Percentiles rank a stretch among this genome's conserved stretches.
Conservation (phyloP, 192 early-diverging fungal genomes). For the Radiomyces spectabilis region DNA sequence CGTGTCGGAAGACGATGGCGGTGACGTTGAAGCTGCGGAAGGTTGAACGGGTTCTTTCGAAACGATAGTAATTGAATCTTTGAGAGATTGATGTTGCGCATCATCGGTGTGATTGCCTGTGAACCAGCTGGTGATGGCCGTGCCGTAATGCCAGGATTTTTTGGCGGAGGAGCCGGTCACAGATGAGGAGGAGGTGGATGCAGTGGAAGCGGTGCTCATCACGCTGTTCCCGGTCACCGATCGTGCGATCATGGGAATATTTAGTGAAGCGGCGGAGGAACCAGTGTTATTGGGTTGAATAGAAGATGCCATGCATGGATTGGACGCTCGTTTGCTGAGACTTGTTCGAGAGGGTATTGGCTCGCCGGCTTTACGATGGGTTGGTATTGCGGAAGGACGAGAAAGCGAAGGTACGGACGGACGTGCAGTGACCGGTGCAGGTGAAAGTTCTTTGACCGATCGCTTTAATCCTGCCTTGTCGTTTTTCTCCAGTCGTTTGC, state of each 20-base stretch:
- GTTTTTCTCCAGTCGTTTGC: neutral
- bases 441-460: neutral
- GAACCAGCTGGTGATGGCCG: constrained; percentile 1
- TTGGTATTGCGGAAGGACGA: neutral
- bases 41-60: neutral
- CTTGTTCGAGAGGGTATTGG: neutral
- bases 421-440: neutral
- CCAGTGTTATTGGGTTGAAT: neutral
- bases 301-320: neutral
- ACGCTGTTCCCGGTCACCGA: constrained; percentile 12
- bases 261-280: too few relatives aligned
- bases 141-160: neutral
- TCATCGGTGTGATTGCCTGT: neutral
- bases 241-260: neutral
- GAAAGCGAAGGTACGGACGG: neutral
- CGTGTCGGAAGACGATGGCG: neutral
- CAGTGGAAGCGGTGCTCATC: constrained; percentile 4
- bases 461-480: neutral
- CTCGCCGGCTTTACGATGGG: neutral
- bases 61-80: constrained; percentile 9
- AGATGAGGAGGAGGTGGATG: constrained; percentile 4
- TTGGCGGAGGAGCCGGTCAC: neutral
- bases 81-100: neutral
- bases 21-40: constrained; percentile 1
- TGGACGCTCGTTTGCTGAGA: neutral